A percentile compares a stretch with the other conserved stretches of the same genome.
Evolutionary conservation across 2,329 filamentous ascomycete genomes (phyloP).

Genomic region (Trichoderma sp.): DNA sequence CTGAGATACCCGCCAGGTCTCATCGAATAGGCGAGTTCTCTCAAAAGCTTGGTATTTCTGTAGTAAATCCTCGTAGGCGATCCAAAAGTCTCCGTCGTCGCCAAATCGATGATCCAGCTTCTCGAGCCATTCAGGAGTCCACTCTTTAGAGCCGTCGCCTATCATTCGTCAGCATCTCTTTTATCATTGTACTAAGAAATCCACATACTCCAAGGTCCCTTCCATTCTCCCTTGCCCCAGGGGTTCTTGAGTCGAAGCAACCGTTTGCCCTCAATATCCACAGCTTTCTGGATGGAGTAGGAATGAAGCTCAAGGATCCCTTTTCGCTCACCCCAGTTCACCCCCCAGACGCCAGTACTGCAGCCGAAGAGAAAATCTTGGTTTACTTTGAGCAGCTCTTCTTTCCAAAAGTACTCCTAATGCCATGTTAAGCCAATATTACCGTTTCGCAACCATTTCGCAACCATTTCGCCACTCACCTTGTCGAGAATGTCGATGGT

Average conservation of each 20-base stretch:
- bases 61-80: constrained; percentile 57
- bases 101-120: constrained; percentile 72
- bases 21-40: constrained; percentile 55
- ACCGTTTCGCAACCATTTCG: accelerated
- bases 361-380: constrained; percentile 70
- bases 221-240: constrained; percentile 80
- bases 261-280: constrained; percentile 55
- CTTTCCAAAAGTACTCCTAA: constrained; percentile 63
- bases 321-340: constrained; percentile 42
- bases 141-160: constrained; percentile 76
- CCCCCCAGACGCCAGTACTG: constrained; percentile 43
- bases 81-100: constrained; percentile 68
- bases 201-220: constrained; percentile 64
- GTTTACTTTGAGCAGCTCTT: constrained; percentile 75
- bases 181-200: background rate
- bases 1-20: constrained; percentile 50
- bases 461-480: constrained; percentile 41
- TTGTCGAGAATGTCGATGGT: constrained; percentile 69
- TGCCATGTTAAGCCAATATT: background rate
- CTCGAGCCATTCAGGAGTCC: constrained; percentile 75
- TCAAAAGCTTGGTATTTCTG: constrained; percentile 57
- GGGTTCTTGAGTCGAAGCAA: constrained; percentile 69
- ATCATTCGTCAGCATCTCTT: constrained; percentile 22
- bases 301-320: constrained; percentile 59
- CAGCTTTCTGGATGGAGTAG: constrained; percentile 59